These are phyloP conservation scores for Collybia sp. DNA, from an alignment of 768 basidiomycete genomes.

Conservation along the genomic window DNA sequence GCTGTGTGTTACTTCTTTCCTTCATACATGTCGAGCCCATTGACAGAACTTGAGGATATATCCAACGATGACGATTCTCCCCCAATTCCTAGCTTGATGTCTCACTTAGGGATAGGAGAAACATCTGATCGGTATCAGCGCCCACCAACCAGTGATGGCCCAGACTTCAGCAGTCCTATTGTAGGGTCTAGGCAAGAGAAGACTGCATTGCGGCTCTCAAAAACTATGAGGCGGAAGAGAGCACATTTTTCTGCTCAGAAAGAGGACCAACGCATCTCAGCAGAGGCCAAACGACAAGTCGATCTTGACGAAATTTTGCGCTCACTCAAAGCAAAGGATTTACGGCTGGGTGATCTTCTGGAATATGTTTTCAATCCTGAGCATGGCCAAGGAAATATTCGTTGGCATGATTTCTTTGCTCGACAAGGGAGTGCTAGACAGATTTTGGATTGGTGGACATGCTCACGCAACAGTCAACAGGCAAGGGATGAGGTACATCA, in stretches of 20 bases:
- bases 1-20: too few relatives aligned
- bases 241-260: too few relatives aligned
- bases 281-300: too few relatives aligned
- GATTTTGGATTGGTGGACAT: constrained; percentile 22
- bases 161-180: constrained; percentile 15
- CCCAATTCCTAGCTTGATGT: too few relatives aligned
- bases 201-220: neutral
- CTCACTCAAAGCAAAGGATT: neutral
- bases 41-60: too few relatives aligned
- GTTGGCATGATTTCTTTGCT: constrained; percentile 20
- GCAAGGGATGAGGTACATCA: constrained; percentile 9
- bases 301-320: too few relatives aligned
- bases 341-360: constrained; percentile 13
- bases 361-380: constrained; percentile 21
- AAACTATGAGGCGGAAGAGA: neutral
- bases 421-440: neutral
- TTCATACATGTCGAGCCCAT: too few relatives aligned
- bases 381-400: constrained; percentile 8
- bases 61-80: too few relatives aligned
- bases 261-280: too few relatives aligned
- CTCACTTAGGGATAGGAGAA: too few relatives aligned
- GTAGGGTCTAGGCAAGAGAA: neutral
- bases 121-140: too few relatives aligned
- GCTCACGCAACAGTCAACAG: constrained; percentile 11
- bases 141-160: too few relatives aligned